These are phyloP conservation scores for Petunia hybrid DNA, from an alignment of 305 asterid species.

Conservation along the genomic window DNA sequence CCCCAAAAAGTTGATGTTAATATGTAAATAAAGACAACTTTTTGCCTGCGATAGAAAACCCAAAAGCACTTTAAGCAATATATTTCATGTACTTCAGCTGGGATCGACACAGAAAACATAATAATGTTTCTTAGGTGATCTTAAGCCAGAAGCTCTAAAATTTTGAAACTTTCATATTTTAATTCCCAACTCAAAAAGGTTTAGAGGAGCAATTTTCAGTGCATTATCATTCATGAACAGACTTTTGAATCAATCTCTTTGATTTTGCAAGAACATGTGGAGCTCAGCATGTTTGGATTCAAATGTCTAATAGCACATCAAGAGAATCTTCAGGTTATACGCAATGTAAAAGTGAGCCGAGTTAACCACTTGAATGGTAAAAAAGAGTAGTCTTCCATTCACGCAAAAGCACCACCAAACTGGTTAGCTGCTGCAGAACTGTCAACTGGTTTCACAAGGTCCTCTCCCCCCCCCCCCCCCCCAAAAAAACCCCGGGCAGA, in stretches of 20 bases:
- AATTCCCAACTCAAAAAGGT: slow-evolving; percentile 3
- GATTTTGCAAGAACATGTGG: not conserved
- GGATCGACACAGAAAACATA: not conserved
- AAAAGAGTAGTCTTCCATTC: not conserved
- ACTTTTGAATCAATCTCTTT: not conserved
- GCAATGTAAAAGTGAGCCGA: not conserved
- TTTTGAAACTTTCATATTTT: not conserved
- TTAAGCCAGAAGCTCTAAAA: slow-evolving; percentile 14
- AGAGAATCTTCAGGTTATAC: slow-evolving; percentile 11
- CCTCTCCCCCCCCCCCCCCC: not conserved
- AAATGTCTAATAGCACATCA: not conserved
- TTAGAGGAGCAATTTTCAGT: not conserved
- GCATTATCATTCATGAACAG: slow-evolving; percentile 14
- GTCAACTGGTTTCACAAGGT: slow-evolving; percentile 22
- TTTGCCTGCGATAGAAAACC: not conserved
- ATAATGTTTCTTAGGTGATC: not conserved
- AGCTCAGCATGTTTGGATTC: not conserved
- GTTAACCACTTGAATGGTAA: slow-evolving; percentile 24
- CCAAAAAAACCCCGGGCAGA: not conserved
- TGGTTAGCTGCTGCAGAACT: slow-evolving; percentile 23
- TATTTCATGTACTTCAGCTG: slow-evolving; percentile 24
- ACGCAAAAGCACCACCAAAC: slow-evolving; percentile 1
- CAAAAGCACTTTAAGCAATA: slow-evolving; percentile 8
- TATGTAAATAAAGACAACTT: not conserved
- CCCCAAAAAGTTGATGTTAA: not conserved